Conservation (phyloP, 208 protist species). For the Acanthamoeba culbertsoni region DNA sequence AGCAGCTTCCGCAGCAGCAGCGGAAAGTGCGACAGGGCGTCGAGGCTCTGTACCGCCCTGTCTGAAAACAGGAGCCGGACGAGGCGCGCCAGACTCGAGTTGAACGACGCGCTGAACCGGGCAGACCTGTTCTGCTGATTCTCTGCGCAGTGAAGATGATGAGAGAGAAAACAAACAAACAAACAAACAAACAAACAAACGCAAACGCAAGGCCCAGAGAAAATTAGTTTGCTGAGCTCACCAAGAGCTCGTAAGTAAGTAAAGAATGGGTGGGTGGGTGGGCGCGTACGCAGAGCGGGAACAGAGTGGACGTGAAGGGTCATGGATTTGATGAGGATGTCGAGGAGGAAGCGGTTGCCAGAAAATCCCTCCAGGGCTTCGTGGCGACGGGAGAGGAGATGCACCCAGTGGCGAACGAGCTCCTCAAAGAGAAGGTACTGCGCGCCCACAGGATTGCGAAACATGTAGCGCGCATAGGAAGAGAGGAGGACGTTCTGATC, state of each 20-base stretch:
- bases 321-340: slow-evolving; percentile 39
- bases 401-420: not conserved
- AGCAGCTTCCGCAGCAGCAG: slow-evolving; percentile 65
- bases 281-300: not conserved
- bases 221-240: too few species aligned
- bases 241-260: not conserved
- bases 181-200: too few species aligned
- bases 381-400: not conserved
- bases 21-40: slow-evolving; percentile 9
- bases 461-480: not conserved
- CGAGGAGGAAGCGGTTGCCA: slow-evolving; percentile 2
- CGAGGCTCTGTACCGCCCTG: not conserved
- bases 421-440: not conserved
- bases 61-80: not conserved
- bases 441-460: not conserved
- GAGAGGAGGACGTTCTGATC: not conserved
- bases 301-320: not conserved
- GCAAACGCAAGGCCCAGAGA: too few species aligned
- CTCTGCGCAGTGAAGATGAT: not conserved
- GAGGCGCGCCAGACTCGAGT: not conserved
- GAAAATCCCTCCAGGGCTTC: not conserved
- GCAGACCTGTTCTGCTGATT: not conserved
- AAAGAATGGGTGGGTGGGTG: not conserved
- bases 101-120: not conserved
- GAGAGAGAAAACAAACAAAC: not conserved